Conservation (phyloP, 2,329 filamentous ascomycete species). For the Reticulascus tulasneorum region DNA sequence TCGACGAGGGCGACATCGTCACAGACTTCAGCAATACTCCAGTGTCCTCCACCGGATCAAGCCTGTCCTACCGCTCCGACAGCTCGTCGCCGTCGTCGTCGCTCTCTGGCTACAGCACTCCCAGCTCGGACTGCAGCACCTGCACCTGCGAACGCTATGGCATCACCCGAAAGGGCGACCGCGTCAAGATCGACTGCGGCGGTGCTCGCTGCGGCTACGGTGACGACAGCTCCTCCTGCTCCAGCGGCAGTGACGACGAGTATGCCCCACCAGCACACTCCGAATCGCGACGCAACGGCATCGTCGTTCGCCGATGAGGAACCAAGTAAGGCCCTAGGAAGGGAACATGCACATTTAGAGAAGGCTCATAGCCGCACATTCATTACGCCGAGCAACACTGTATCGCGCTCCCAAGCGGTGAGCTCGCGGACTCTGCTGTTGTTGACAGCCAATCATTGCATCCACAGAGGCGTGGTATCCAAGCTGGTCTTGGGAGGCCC, state of each 20-base stretch:
- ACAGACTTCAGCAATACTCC: slow-evolving; percentile 54
- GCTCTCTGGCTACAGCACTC: slow-evolving; percentile 74
- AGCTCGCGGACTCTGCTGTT: slow-evolving; percentile 1
- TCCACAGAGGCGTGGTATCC: slow-evolving; percentile 24
- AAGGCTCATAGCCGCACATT: slow-evolving; percentile 26
- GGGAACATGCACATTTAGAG: slow-evolving; percentile 2
- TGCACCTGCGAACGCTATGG: slow-evolving; percentile 97
- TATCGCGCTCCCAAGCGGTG: not conserved
- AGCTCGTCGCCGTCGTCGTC: slow-evolving; percentile 71
- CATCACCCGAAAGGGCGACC: slow-evolving; percentile 87
- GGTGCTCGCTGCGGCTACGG: slow-evolving; percentile 82
- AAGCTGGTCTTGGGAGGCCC: slow-evolving; percentile 40
- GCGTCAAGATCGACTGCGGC: slow-evolving; percentile 94
- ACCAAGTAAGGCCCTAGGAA: slow-evolving; percentile 6
- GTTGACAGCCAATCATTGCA: slow-evolving; percentile 13
- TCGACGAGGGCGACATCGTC: slow-evolving; percentile 55
- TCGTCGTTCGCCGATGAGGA: slow-evolving; percentile 46
- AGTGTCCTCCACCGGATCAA: slow-evolving; percentile 66
- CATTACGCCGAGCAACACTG: slow-evolving; percentile 19
- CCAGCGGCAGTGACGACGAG: slow-evolving; percentile 44
- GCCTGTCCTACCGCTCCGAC: slow-evolving; percentile 68
- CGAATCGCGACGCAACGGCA: slow-evolving; percentile 60
- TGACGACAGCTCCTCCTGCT: slow-evolving; percentile 67
- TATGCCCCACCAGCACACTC: slow-evolving; percentile 38
- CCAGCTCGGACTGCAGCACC: slow-evolving; percentile 68